These are phyloP conservation scores for Oryza meridionalis DNA, from an alignment of 176 grass and related monocot species.

Conservation along the genomic window DNA sequence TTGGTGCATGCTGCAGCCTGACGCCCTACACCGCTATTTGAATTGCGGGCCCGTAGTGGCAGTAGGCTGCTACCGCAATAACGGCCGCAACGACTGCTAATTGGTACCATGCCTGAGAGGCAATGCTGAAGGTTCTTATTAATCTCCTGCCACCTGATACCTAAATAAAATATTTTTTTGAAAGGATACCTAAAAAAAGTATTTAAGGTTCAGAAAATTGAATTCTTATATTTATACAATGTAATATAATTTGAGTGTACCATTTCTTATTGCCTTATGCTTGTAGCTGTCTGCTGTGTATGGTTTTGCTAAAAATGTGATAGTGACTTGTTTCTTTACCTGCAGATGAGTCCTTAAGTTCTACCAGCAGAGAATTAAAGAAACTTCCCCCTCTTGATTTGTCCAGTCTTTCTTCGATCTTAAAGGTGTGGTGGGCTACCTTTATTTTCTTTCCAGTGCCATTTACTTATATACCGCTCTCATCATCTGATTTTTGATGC, in stretches of 20 bases:
- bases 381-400: slow-evolving; percentile 78
- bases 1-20: too few relatives aligned
- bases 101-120: not conserved
- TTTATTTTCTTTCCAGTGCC: slow-evolving; percentile 29
- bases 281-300: slow-evolving; percentile 3
- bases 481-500: slow-evolving; percentile 17
- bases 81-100: too few relatives aligned
- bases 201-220: slow-evolving; percentile 4
- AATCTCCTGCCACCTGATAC: slow-evolving; percentile 9
- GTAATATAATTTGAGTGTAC: not conserved
- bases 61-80: too few relatives aligned
- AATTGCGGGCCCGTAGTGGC: too few relatives aligned
- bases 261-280: not conserved
- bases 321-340: slow-evolving; percentile 29
- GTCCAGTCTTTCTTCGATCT: slow-evolving; percentile 71
- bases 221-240: slow-evolving; percentile 9
- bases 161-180: not conserved
- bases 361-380: slow-evolving; percentile 65
- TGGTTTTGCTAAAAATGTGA: slow-evolving; percentile 21
- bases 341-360: slow-evolving; percentile 67
- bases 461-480: slow-evolving; percentile 19
- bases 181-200: not conserved
- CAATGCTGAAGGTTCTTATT: slow-evolving; percentile 8
- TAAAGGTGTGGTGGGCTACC: slow-evolving; percentile 58
- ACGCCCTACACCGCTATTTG: too few relatives aligned